phyloP scores from a whole-genome alignment of 1,139 yeast genomes.

The Protomyces macrosporus region DNA sequence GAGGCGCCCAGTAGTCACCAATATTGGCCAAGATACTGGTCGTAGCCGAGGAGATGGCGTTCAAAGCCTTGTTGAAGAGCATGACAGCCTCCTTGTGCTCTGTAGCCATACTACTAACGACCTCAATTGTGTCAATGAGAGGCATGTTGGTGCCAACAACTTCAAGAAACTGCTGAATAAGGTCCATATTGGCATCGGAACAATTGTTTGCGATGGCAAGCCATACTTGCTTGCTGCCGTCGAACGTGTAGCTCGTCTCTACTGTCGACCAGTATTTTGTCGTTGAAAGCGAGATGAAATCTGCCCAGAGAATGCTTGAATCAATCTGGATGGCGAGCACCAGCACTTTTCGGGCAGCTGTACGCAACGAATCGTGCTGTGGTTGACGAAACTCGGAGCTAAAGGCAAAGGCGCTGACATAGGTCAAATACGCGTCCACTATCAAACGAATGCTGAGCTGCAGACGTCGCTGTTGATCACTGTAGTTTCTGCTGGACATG shows the following conservation, averaged over 20 bases:
- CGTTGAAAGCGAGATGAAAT: constrained; percentile 31
- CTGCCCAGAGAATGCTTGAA: constrained; percentile 8
- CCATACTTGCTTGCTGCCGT: constrained; percentile 1
- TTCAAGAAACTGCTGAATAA: constrained; percentile 9
- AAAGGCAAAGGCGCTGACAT: constrained; percentile 1
- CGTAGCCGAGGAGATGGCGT: constrained; percentile 29
- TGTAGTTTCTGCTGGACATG: neutral
- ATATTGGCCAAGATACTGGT: constrained; percentile 40
- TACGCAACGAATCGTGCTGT: neutral
- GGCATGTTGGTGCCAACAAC: constrained; percentile 15
- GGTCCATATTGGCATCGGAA: constrained; percentile 3
- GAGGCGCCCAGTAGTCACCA: constrained; percentile 39
- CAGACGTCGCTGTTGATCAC: constrained; percentile 2
- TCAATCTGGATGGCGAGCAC: constrained; percentile 12
- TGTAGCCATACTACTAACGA: constrained; percentile 6
- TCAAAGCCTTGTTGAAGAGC: constrained; percentile 25
- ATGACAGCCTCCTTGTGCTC: constrained; percentile 2
- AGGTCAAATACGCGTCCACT: neutral
- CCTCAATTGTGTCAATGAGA: constrained; percentile 16
- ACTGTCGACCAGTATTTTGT: constrained; percentile 37
- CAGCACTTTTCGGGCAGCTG: neutral
- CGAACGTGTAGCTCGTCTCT: constrained; percentile 2
- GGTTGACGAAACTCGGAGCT: neutral
- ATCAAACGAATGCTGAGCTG: constrained; percentile 8
- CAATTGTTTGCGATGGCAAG: neutral